Percentiles rank a stretch among this genome's conserved stretches.
These are phyloP conservation scores for Candolleomyces eurysporus DNA, from an alignment of 768 basidiomycete genomes.

Conservation along the genomic window DNA sequence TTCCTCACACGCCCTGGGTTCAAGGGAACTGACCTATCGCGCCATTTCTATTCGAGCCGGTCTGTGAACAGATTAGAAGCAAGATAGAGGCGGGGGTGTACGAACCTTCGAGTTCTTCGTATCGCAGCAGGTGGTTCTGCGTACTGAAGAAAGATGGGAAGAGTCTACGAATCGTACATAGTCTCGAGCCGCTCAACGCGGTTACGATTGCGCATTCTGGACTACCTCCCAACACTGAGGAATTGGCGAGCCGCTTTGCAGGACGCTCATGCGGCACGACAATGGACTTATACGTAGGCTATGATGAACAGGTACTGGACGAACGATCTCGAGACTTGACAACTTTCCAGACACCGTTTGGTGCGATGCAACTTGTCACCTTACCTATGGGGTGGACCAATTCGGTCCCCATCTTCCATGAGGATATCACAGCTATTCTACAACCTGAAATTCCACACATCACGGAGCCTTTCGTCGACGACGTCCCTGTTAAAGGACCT, in stretches of 20 bases:
- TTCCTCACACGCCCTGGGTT: constrained; percentile 11
- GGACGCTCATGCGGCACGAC: too few species aligned
- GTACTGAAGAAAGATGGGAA: constrained; percentile 32
- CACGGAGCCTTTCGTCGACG: constrained; percentile 37
- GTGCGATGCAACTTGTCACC: constrained; percentile 6
- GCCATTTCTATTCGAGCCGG: constrained; percentile 8
- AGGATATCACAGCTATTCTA: too few species aligned
- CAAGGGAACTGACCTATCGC: constrained; percentile 11
- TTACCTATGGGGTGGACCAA: constrained; percentile 12
- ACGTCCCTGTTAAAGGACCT: constrained; percentile 40
- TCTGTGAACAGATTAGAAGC: constrained; percentile 10
- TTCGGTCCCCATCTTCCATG: too few species aligned
- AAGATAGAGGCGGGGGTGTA: constrained; percentile 34
- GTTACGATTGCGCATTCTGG: constrained; percentile 29
- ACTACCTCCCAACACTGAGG: too few species aligned
- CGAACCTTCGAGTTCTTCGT: constrained; percentile 26
- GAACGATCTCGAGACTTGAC: background rate
- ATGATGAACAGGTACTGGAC: background rate
- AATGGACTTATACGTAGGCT: constrained; percentile 5
- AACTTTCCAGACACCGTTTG: constrained; percentile 9
- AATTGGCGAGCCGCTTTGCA: too few species aligned
- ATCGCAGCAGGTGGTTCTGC: constrained; percentile 37
- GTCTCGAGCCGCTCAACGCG: constrained; percentile 32
- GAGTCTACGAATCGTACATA: constrained; percentile 28
- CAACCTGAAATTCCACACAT: constrained; percentile 37